Evolutionary conservation across 192 early-diverging fungal species (phyloP).

Genomic region (Rhizoclosmatium globosum): DNA sequence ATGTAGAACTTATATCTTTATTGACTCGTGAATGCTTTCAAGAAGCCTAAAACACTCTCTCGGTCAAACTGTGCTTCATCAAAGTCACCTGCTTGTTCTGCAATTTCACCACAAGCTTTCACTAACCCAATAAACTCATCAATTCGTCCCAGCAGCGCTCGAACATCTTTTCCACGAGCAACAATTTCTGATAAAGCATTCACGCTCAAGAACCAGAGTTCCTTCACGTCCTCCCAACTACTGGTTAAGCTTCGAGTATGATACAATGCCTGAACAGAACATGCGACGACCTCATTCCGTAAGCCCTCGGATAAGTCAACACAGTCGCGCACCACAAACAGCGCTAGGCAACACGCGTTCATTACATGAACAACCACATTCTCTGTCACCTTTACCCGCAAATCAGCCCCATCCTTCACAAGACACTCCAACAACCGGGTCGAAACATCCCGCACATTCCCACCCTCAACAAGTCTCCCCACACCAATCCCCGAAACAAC

Average conservation of each 20-base stretch:
- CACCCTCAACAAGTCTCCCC: background rate
- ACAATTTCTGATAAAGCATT: background rate
- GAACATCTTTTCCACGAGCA: too few relatives aligned
- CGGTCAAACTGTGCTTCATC: too few relatives aligned
- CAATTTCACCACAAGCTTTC: background rate
- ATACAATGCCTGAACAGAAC: too few relatives aligned
- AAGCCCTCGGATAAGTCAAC: background rate
- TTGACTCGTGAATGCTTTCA: too few relatives aligned
- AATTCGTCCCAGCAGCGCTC: background rate
- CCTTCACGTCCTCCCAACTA: background rate
- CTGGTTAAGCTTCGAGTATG: too few relatives aligned
- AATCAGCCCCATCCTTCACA: background rate
- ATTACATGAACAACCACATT: conserved; percentile 6
- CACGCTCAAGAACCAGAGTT: conserved; percentile 25
- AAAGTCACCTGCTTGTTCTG: too few relatives aligned
- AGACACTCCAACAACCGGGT: background rate
- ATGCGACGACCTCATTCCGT: too few relatives aligned
- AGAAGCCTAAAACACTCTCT: too few relatives aligned
- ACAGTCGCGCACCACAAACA: conserved; percentile 15
- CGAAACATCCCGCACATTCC: background rate
- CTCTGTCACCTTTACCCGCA: background rate
- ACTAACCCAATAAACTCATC: background rate
- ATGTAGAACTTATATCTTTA: too few relatives aligned
- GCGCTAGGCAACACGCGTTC: conserved; percentile 23
- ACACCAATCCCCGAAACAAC: background rate